Percentiles rank a stretch among this genome's conserved stretches.
Evolutionary conservation across 2,329 filamentous ascomycete species (phyloP).

Genomic region (Aspergillus candidus): DNA sequence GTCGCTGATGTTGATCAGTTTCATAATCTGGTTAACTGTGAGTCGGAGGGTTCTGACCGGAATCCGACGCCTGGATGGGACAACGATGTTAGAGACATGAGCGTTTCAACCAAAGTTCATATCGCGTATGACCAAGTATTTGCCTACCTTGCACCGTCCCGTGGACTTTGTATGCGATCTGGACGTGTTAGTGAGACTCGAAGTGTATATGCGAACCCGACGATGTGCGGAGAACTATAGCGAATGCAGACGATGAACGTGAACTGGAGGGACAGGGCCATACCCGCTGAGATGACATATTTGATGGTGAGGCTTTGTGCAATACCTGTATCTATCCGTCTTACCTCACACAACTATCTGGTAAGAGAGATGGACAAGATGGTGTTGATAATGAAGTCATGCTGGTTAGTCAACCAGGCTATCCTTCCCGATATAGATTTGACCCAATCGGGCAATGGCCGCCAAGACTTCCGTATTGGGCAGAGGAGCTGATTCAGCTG

Average conservation of each 20-base stretch:
- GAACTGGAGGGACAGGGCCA: not conserved
- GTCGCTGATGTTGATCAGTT: constrained; percentile 21
- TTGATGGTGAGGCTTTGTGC: not conserved
- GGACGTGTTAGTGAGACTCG: constrained; percentile 5
- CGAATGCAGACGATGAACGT: not conserved
- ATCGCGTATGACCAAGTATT: not conserved
- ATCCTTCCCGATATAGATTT: no score
- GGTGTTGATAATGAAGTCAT: no score
- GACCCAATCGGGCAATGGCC: no score
- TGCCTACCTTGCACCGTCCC: constrained; percentile 63
- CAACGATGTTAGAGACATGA: constrained; percentile 1
- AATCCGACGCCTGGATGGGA: constrained; percentile 26
- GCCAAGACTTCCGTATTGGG: no score
- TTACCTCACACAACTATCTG: no score
- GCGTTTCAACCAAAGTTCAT: not conserved
- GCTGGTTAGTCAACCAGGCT: no score
- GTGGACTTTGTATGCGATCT: constrained; percentile 49
- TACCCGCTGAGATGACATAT: constrained; percentile 8
- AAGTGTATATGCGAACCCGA: constrained; percentile 4
- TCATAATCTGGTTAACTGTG: not conserved
- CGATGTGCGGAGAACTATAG: not conserved
- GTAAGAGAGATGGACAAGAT: no score
- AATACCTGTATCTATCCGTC: no score
- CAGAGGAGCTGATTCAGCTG: no score
- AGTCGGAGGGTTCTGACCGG: constrained; percentile 18